Evolutionary conservation across 2,329 filamentous ascomycete genomes (phyloP), one percentile per base, ranked within the genome.

Genomic region (Bisporella sp.): DNA sequence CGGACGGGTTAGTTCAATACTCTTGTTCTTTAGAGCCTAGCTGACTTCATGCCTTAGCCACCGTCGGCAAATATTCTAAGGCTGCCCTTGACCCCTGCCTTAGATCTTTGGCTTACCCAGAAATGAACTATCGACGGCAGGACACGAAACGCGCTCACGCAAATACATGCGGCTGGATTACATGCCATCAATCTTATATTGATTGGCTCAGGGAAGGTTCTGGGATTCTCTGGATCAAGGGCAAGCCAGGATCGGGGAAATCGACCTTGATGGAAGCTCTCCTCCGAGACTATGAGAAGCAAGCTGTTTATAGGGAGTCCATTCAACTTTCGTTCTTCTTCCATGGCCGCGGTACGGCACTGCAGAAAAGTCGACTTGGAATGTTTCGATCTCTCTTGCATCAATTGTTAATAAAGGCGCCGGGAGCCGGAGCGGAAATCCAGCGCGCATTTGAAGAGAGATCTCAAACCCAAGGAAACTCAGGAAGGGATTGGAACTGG

Each of bases 211-310:
- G 3, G 3, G 1, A 30, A 3, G 28, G 58, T 29, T 32, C 31
- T 41, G 59, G 50, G 4, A 3, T 67, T 2, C 63, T 68, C 13
- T 69, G 65, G 66, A 64, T 70, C 28, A 66, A 64, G 35, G 68
- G 68, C 1, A 69, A 69, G 30, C 65, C 68, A 1, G 67, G 66
- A 6, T 61, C 62, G 1, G 66, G 68, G 5, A 70, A 70, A 44
- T 68, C 65, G 11, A 70, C 67, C 1, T 51, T 69, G 41, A 48
- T 69, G 21, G 58, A 57, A 45, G 58, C 63, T 50, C 30, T 67
- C 6, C 60, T 72, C 6, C 53, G 67, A 13, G 63, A 63, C 35
- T 51, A 57, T 46, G 41, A 47, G 8, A 21, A 39, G 30, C 12
- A 0, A 3, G 7, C 28, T 4, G 8, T 8, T 40, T 32, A 6